Percentiles rank a stretch among this genome's conserved stretches.
Evolutionary conservation across 2,329 filamentous ascomycete genomes (phyloP).

Genomic region (Scedosporium minutisporum): DNA sequence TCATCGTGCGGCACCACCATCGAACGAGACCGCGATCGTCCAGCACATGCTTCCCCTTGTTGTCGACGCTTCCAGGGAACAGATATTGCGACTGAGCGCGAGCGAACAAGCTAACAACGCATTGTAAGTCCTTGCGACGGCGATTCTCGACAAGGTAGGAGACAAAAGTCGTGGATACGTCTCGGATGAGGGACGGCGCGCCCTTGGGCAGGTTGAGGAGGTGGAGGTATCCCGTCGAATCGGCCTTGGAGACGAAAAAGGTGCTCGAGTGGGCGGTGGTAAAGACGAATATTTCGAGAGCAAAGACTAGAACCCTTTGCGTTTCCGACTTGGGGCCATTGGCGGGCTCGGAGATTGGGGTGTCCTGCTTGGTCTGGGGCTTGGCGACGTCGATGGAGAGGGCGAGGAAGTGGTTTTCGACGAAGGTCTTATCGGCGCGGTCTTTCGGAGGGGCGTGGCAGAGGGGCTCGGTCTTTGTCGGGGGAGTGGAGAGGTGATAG

Average conservation of each 20-base stretch:
- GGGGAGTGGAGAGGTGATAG: slow-evolving; percentile 81
- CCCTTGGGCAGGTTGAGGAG: slow-evolving; percentile 53
- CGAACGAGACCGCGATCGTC: slow-evolving; percentile 83
- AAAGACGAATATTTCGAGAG: slow-evolving; percentile 81
- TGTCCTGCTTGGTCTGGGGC: not conserved
- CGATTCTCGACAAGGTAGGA: slow-evolving; percentile 61
- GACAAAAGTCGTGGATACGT: slow-evolving; percentile 66
- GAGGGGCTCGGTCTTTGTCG: slow-evolving; percentile 63
- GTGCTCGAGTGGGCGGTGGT: slow-evolving; percentile 72
- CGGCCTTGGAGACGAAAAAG: slow-evolving; percentile 91
- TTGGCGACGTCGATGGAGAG: slow-evolving; percentile 33
- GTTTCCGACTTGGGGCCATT: slow-evolving; percentile 15
- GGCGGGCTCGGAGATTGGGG: slow-evolving; percentile 12
- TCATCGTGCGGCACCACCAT: slow-evolving; percentile 90
- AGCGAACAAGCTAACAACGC: slow-evolving; percentile 84
- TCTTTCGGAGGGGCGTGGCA: slow-evolving; percentile 68
- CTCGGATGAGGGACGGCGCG: slow-evolving; percentile 63
- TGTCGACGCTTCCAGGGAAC: slow-evolving; percentile 84
- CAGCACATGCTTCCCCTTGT: slow-evolving; percentile 77
- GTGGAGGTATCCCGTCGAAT: slow-evolving; percentile 82
- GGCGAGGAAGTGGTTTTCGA: slow-evolving; percentile 70
- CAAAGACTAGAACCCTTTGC: slow-evolving; percentile 57
- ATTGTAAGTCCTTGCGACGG: slow-evolving; percentile 53
- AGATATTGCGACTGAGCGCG: slow-evolving; percentile 88
- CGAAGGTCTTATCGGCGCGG: slow-evolving; percentile 67